A percentile compares a stretch with the other conserved stretches of the same genome.
These are phyloP conservation scores for Allium cepa DNA, from an alignment of 106 monocot genomes.

Conservation along the genomic window DNA sequence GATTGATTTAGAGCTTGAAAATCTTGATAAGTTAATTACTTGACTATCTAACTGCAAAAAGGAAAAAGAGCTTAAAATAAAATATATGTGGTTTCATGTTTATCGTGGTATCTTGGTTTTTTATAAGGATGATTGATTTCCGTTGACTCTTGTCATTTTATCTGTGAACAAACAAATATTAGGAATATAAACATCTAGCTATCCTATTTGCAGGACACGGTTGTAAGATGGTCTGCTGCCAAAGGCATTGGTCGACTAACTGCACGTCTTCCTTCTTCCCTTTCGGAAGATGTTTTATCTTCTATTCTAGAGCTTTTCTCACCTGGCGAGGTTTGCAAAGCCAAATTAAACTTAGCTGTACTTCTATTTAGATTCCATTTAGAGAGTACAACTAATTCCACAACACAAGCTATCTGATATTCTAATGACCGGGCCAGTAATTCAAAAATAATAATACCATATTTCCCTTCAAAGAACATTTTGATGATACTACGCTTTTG, in stretches of 20 bases:
- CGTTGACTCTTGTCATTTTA: too few relatives aligned
- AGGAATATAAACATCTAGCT: conserved; percentile 4
- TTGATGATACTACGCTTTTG: conserved; percentile 15
- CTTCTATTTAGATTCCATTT: conserved; percentile 3
- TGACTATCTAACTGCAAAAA: too few relatives aligned
- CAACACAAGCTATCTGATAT: neutral
- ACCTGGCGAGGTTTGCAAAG: conserved; percentile 62
- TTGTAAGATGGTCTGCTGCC: conserved; percentile 97
- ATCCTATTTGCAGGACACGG: conserved; percentile 66
- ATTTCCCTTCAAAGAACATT: neutral
- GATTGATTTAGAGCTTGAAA: too few relatives aligned
- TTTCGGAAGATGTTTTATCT: conserved; percentile 76
- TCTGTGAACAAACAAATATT: too few relatives aligned
- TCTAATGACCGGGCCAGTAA: neutral
- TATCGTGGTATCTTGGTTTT: too few relatives aligned
- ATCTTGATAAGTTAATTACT: too few relatives aligned
- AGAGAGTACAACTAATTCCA: neutral
- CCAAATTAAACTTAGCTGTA: neutral
- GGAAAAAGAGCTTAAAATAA: too few relatives aligned
- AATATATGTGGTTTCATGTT: too few relatives aligned
- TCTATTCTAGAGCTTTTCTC: conserved; percentile 91
- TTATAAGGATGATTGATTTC: too few relatives aligned
- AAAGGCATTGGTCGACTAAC: conserved; percentile 96
- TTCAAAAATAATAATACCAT: neutral
- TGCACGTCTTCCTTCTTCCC: conserved; percentile 64